A percentile compares a stretch with the other conserved stretches of the same genome.
These are phyloP conservation scores for Parachlorella kessleri DNA, from an alignment of 139 green algal species.

Conservation along the genomic window DNA sequence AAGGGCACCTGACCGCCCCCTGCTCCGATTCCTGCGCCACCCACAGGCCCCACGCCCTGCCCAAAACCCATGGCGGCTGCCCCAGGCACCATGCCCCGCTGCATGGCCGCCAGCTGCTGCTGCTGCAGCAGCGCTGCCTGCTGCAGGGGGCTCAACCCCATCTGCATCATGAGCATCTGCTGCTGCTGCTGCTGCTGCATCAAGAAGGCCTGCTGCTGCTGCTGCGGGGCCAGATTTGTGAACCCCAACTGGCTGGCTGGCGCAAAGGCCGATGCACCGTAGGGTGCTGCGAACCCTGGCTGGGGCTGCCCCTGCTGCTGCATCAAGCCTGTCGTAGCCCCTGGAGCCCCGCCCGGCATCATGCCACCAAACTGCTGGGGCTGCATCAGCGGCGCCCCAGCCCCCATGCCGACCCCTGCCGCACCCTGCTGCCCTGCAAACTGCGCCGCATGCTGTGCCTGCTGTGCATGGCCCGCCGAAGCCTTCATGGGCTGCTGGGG, in stretches of 20 bases:
- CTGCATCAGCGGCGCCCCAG: not conserved
- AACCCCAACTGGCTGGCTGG: no score
- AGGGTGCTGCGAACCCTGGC: no score
- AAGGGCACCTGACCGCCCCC: no score
- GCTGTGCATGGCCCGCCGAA: no score
- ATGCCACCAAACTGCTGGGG: not conserved
- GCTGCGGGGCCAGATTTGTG: no score
- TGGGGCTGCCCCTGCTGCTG: constrained; percentile 3
- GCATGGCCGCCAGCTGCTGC: no score
- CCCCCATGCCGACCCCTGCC: not conserved
- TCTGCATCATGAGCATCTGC: not conserved
- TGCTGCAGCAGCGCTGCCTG: not conserved
- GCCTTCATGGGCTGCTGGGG: no score
- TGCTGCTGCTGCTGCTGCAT: not conserved
- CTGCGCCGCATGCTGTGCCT: not conserved
- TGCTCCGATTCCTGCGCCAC: no score
- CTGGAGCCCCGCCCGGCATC: not conserved
- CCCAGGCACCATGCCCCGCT: no score
- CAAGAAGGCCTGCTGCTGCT: not conserved
- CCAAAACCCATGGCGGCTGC: no score
- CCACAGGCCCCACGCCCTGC: no score
- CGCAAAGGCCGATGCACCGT: no score
- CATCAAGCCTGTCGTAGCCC: not conserved
- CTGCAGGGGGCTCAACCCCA: not conserved
- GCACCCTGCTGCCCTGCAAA: not conserved